These are phyloP conservation scores for Zasmidium cellare DNA, from an alignment of 2,329 filamentous ascomycete species.

Conservation along the genomic window DNA sequence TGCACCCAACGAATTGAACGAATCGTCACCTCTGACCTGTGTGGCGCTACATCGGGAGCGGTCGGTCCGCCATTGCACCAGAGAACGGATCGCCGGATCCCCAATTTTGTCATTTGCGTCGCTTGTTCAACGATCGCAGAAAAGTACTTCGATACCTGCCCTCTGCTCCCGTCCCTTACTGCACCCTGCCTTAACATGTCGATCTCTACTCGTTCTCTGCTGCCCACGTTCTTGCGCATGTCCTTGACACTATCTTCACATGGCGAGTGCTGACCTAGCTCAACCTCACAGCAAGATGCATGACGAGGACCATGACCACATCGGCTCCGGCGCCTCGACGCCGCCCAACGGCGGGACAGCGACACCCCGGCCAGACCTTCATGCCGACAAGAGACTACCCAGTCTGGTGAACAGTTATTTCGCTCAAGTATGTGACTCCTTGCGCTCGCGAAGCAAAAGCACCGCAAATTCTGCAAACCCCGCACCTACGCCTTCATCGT, in stretches of 20 bases:
- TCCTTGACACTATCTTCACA: constrained; percentile 16
- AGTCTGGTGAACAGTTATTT: constrained; percentile 95
- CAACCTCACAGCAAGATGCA: constrained; percentile 34
- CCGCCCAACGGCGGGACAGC: constrained; percentile 74
- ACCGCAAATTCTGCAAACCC: constrained; percentile 32
- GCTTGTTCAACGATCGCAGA: not conserved
- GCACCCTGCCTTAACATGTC: constrained; percentile 16
- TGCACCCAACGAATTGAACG: constrained; percentile 3
- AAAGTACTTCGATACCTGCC: not conserved
- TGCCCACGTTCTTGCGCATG: constrained; percentile 13
- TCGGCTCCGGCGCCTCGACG: constrained; percentile 78
- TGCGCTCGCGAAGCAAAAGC: constrained; percentile 49
- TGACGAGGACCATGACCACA: constrained; percentile 72
- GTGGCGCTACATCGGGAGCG: constrained; percentile 1
- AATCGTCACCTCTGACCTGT: not conserved
- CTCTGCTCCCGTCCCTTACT: not conserved
- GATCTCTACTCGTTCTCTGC: constrained; percentile 13
- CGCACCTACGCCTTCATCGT: constrained; percentile 29
- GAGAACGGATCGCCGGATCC: constrained; percentile 5
- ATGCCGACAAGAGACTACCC: constrained; percentile 87
- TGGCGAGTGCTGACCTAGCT: constrained; percentile 30
- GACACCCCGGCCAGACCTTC: constrained; percentile 86
- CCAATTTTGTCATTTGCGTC: constrained; percentile 7
- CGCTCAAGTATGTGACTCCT: constrained; percentile 95
- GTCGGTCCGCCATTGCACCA: constrained; percentile 1